These are phyloP conservation scores for Emmonsia crescens DNA, from an alignment of 2,329 filamentous ascomycete species.

Conservation along the genomic window DNA sequence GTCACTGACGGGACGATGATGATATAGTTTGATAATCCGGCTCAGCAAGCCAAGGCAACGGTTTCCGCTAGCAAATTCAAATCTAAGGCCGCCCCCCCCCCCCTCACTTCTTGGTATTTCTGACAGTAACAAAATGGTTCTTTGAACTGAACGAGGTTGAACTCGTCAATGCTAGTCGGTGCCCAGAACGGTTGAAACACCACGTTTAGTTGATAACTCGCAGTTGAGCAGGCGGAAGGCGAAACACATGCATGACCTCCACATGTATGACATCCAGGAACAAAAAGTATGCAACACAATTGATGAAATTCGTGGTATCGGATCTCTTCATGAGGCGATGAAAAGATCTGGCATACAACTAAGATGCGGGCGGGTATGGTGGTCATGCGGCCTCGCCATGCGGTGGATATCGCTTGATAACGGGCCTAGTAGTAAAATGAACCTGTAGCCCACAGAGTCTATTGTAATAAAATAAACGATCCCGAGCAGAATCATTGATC, in stretches of 20 bases:
- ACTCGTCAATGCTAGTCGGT: not conserved
- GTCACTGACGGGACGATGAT: not conserved
- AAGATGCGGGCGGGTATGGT: not conserved
- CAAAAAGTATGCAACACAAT: not conserved
- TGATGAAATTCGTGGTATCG: not conserved
- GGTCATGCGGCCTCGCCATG: not conserved
- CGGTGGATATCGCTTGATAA: not conserved
- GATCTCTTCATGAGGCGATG: not conserved
- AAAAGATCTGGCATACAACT: not conserved
- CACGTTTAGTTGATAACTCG: not conserved
- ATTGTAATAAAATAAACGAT: not conserved
- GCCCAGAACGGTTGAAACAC: not conserved
- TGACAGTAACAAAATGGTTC: not conserved
- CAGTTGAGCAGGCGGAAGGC: not conserved
- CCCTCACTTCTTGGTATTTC: not conserved
- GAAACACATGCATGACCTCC: not conserved
- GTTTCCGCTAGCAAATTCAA: not conserved
- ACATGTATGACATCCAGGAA: conserved; percentile 4
- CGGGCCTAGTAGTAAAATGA: not conserved
- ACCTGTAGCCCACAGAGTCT: not conserved
- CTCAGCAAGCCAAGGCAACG: not conserved
- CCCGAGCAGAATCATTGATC: not conserved
- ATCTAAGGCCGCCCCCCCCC: not conserved
- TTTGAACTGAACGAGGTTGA: not conserved
- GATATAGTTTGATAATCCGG: not conserved